These are phyloP conservation scores for Trichoderma sp. DNA, from an alignment of 2,329 filamentous ascomycete species.

Conservation along the genomic window DNA sequence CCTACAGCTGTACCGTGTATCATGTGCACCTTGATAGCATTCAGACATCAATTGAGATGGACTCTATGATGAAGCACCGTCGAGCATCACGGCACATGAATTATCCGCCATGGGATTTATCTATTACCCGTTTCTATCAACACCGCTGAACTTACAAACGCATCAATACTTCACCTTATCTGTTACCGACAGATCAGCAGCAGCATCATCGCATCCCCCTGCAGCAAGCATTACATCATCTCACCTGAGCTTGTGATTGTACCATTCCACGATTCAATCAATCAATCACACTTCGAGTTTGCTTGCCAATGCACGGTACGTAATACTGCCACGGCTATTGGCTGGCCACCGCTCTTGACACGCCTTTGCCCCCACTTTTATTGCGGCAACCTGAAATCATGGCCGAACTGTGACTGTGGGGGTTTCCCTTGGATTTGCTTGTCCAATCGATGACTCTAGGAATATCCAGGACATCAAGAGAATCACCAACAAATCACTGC, in stretches of 20 bases:
- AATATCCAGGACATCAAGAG: not conserved
- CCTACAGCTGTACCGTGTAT: not conserved
- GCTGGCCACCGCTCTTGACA: not conserved
- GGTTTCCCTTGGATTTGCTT: not conserved
- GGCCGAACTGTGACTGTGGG: not conserved
- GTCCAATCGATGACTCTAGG: not conserved
- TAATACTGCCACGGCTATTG: slow-evolving; percentile 10
- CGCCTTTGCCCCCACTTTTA: not conserved
- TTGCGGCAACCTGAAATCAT: not conserved
- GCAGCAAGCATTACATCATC: not conserved
- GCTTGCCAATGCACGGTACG: slow-evolving; percentile 9
- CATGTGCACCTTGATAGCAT: not conserved
- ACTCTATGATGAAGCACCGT: not conserved
- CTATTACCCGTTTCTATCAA: not conserved
- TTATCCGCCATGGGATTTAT: not conserved
- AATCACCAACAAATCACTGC: not conserved
- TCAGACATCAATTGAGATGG: not conserved
- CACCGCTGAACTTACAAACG: not conserved
- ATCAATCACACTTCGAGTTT: not conserved
- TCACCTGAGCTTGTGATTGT: not conserved
- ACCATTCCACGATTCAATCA: not conserved
- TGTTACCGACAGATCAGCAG: not conserved
- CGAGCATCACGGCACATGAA: not conserved
- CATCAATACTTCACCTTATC: not conserved
- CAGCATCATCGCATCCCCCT: not conserved